Percentiles rank a stretch among this genome's conserved stretches.
phyloP scores from a whole-genome alignment of 495 filamentous ascomycete genomes.

The Aspergillus panamensis region DNA sequence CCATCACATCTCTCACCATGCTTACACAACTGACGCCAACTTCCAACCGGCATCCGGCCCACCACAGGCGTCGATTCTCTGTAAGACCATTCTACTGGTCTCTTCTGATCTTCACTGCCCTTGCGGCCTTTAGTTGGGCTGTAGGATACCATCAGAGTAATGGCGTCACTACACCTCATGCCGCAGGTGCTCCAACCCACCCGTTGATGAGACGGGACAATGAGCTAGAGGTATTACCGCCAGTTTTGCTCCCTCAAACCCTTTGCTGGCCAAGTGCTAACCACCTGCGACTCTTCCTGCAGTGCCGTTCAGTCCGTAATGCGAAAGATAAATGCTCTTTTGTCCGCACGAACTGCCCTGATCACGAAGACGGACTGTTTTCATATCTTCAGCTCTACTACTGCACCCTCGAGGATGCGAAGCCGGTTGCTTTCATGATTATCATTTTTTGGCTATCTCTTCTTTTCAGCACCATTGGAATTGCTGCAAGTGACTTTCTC shows the following conservation, averaged over 20 bases:
- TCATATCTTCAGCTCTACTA: conserved; percentile 93
- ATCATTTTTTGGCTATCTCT: conserved; percentile 81
- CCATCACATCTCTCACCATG: conserved; percentile 24
- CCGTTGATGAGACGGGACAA: conserved; percentile 25
- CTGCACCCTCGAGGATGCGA: conserved; percentile 66
- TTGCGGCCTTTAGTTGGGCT: conserved; percentile 30
- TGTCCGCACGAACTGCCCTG: conserved; percentile 73
- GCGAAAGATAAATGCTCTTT: conserved; percentile 83
- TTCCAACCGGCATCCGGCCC: conserved; percentile 24
- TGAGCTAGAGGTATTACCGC: conserved; percentile 37
- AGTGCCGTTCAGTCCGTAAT: conserved; percentile 80
- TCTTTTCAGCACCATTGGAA: conserved; percentile 96
- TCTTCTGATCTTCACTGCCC: conserved; percentile 29
- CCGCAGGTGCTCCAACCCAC: neutral
- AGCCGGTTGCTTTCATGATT: conserved; percentile 72
- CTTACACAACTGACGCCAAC: conserved; percentile 24
- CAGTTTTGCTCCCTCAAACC: neutral
- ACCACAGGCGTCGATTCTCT: conserved; percentile 34
- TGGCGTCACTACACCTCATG: conserved; percentile 1
- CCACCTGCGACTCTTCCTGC: neutral
- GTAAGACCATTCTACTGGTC: conserved; percentile 37
- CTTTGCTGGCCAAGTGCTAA: neutral
- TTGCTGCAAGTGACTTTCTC: conserved; percentile 96
- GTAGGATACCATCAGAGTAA: conserved; percentile 10
- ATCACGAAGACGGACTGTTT: conserved; percentile 85